Evolutionary conservation across 2,329 filamentous ascomycete species (phyloP).

Genomic region (Fusarium bactridioides): DNA sequence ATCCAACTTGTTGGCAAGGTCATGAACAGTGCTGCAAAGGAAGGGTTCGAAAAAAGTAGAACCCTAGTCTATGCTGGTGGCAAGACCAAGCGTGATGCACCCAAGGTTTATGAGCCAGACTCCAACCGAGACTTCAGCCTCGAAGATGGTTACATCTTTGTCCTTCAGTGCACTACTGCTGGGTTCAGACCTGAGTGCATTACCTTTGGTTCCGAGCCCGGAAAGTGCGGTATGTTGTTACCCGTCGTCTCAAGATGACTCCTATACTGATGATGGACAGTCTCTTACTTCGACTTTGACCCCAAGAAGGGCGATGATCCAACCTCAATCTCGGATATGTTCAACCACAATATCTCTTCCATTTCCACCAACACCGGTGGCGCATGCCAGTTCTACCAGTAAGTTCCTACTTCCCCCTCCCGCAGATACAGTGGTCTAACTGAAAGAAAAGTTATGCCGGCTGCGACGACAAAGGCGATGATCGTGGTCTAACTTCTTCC

Average conservation of each 20-base stretch:
- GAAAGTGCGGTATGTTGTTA: neutral
- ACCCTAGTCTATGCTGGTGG: neutral
- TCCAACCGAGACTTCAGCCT: neutral
- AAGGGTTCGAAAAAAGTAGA: neutral
- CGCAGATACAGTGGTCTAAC: neutral
- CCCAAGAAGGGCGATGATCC: neutral
- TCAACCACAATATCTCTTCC: neutral
- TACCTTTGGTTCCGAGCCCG: neutral
- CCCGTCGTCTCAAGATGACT: neutral
- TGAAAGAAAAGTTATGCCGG: neutral
- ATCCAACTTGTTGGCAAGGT: neutral
- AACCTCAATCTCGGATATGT: neutral
- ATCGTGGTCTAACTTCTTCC: accelerated
- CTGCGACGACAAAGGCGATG: neutral
- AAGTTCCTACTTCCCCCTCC: neutral
- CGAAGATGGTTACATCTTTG: neutral
- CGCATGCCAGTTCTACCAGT: constrained; percentile 1
- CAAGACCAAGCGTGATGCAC: neutral
- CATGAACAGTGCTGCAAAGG: neutral
- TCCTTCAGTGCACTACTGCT: neutral
- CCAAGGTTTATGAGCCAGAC: neutral
- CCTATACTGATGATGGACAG: neutral
- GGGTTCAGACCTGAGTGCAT: neutral
- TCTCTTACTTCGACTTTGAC: neutral
- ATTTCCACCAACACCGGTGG: neutral